phyloP scores from a whole-genome alignment of 129 eudicot genomes.

The Artemisia annua region DNA sequence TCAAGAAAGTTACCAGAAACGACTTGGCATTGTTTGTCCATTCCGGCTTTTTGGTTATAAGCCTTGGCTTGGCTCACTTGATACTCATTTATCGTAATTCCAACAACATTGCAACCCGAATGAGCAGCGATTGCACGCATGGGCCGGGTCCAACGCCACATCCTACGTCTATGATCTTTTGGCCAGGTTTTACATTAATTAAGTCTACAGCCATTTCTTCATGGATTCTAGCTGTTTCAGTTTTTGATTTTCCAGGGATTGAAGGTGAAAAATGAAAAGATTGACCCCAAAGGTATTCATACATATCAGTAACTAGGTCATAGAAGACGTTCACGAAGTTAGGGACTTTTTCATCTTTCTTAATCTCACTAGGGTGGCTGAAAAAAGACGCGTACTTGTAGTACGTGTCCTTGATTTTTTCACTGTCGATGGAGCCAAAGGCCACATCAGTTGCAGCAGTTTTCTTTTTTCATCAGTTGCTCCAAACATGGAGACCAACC shows the following conservation, averaged over 20 bases:
- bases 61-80: conserved; percentile 71
- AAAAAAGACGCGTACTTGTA: conserved; percentile 89
- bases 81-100: conserved; percentile 91
- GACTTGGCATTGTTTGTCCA: conserved; percentile 66
- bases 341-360: conserved; percentile 72
- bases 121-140: conserved; percentile 95
- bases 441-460: conserved; percentile 75
- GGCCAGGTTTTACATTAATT: conserved; percentile 55
- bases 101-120: conserved; percentile 72
- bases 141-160: conserved; percentile 99
- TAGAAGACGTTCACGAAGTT: conserved; percentile 86
- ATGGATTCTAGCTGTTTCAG: conserved; percentile 62
- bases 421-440: conserved; percentile 67
- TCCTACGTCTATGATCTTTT: conserved; percentile 75
- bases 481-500: conserved; percentile 90
- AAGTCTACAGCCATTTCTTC: conserved; percentile 94
- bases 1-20: conserved; percentile 86
- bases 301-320: conserved; percentile 90
- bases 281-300: conserved; percentile 99
- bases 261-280: conserved; percentile 88
- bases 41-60: conserved; percentile 83
- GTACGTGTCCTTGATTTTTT: conserved; percentile 73
- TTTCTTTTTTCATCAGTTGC: conserved; percentile 90
- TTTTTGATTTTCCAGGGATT: conserved; percentile 75
- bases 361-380: conserved; percentile 84